phyloP scores from a whole-genome alignment of 2,329 filamentous ascomycete species.

The Ceratocystis variospora region DNA sequence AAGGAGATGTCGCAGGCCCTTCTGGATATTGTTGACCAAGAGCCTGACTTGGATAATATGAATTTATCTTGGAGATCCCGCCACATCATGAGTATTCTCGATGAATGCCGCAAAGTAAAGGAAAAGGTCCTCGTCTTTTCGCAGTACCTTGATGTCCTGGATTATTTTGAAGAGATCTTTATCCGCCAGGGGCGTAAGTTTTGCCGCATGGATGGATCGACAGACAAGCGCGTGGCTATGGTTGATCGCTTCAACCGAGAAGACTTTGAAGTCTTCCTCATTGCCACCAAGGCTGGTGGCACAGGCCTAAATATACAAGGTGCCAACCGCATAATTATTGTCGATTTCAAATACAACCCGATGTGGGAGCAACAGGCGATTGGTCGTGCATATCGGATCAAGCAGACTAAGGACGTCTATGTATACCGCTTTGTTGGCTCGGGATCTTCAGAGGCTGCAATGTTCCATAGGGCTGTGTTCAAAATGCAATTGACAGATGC shows the following conservation, averaged over 20 bases:
- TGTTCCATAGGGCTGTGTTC: conserved; percentile 64
- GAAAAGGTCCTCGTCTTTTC: conserved; percentile 78
- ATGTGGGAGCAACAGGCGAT: conserved; percentile 74
- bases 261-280: conserved; percentile 51
- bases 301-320: conserved; percentile 71
- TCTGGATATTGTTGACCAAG: conserved; percentile 10
- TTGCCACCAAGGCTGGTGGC: conserved; percentile 72
- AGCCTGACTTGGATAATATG: conserved; percentile 14
- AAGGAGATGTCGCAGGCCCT: background rate
- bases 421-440: conserved; percentile 71
- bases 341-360: conserved; percentile 74
- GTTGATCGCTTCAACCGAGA: conserved; percentile 56
- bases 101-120: conserved; percentile 42
- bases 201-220: conserved; percentile 54
- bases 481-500: conserved; percentile 67
- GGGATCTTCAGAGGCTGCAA: conserved; percentile 63
- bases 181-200: conserved; percentile 34
- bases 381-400: conserved; percentile 72
- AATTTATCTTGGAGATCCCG: conserved; percentile 34
- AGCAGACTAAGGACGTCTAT: conserved; percentile 65
- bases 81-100: conserved; percentile 44
- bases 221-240: conserved; percentile 43
- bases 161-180: conserved; percentile 52
- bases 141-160: conserved; percentile 53
- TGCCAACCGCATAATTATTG: conserved; percentile 74